phyloP scores from a whole-genome alignment of 768 basidiomycete genomes.

The Tricholoma bakamatsutake region DNA sequence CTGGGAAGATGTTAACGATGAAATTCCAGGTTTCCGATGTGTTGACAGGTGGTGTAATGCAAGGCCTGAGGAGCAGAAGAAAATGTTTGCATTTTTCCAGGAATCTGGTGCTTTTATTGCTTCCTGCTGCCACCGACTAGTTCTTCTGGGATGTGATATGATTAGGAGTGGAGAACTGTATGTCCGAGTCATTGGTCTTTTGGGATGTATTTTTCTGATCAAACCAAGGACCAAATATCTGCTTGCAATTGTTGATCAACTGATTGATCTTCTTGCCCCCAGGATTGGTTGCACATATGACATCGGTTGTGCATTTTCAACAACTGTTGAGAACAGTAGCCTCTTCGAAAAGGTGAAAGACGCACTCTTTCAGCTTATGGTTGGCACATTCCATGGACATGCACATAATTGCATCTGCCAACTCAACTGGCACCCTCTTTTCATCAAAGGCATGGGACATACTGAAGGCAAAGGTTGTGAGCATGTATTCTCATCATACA shows the following conservation, averaged over 20 bases:
- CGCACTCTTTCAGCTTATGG: background rate
- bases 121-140: too few species aligned
- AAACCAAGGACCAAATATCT: background rate
- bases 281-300: conserved; percentile 1
- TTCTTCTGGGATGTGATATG: too few species aligned
- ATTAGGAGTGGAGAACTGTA: too few species aligned
- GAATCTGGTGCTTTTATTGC: too few species aligned
- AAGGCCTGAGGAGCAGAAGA: too few species aligned
- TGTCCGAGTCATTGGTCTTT: background rate
- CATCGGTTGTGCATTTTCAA: background rate
- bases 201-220: background rate
- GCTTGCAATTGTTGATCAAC: background rate
- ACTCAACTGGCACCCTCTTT: conserved; percentile 11
- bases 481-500: conserved; percentile 14
- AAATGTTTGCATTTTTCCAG: too few species aligned
- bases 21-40: background rate
- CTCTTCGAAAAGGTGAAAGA: background rate
- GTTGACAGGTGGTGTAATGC: too few species aligned
- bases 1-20: background rate
- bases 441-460: conserved; percentile 13
- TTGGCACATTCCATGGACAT: background rate
- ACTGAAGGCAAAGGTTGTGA: conserved; percentile 14
- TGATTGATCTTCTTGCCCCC: background rate
- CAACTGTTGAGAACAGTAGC: background rate
- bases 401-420: conserved; percentile 16